Evolutionary conservation across 2,329 filamentous ascomycete species (phyloP), one percentile per base, ranked within the genome.

Genomic region (Albophoma yamanashiensis): DNA sequence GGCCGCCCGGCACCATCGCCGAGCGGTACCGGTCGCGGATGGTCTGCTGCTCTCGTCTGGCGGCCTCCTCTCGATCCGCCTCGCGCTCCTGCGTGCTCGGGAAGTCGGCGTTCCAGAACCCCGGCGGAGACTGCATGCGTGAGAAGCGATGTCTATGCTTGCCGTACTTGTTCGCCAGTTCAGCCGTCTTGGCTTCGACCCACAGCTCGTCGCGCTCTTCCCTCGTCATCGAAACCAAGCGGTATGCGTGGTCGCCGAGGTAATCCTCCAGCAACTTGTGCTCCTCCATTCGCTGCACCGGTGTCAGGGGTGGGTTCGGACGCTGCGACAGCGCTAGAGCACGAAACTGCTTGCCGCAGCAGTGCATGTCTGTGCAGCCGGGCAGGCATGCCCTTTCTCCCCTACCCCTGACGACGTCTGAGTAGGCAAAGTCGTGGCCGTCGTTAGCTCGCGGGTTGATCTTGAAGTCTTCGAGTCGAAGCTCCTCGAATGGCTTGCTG

Each of bases 101-200:
- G 70, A 99, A 96, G 66, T 96, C 93, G 1, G 88, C 82, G 59
- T 90, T 82, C 94, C 94, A 99, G 70, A 91, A 97, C 0, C 92
- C 92, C 1, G 91, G 91, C 15, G 94, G 92, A 12, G 89, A 91
- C 53, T 77, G 79, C 63, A 83, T 81, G 57, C 91, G 82, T 62
- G 87, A 83, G 72, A 88, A 92, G 36, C 85, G 81, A 66, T 93
- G 83, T 60, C 89, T 82, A 73, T 97, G 92, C 69, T 82, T 91
- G 7, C 92, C 92, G 70, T 84, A 85, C 62, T 83, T 82, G 68
- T 92, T 87, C 1, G 92, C 89, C 63, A 95, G 76, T 56, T 87
- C 79, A 68, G 85, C 83, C 0, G 86, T 87, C 68, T 87, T 88
- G 15, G 92, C 92, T 68, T 92, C 83, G n/a, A 91, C 66, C 71